A percentile compares a stretch with the other conserved stretches of the same genome.
Evolutionary conservation across 2,329 filamentous ascomycete species (phyloP).

Genomic region (Gaeumannomyces tritici): DNA sequence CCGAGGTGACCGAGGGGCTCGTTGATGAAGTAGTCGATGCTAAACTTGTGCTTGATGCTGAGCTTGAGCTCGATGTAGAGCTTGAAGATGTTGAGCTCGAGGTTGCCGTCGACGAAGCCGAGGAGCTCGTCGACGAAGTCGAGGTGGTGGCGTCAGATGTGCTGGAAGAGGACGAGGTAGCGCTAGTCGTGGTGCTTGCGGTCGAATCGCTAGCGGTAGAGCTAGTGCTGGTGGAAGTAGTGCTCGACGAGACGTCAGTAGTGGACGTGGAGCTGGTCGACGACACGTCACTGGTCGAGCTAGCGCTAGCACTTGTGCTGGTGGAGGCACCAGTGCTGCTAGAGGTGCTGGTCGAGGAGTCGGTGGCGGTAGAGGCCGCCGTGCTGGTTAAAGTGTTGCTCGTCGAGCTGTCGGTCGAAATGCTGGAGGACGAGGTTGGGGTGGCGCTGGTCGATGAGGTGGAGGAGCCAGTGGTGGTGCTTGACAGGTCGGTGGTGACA

Average conservation of each 20-base stretch:
- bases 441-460: not conserved
- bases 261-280: not conserved
- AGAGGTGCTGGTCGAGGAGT: too few species aligned
- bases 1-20: not conserved
- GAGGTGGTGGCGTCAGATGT: too few species aligned
- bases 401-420: conserved; percentile 1
- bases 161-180: not conserved
- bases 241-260: not conserved
- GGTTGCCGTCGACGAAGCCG: not conserved
- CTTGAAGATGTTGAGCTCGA: too few species aligned
- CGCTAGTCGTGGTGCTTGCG: not conserved
- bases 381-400: not conserved
- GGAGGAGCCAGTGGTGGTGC: not conserved
- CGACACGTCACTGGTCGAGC: not conserved
- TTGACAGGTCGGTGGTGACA: not conserved
- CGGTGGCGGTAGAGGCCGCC: not conserved
- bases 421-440: conserved; percentile 1
- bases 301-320: not conserved
- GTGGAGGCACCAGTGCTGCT: too few species aligned
- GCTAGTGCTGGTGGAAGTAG: not conserved
- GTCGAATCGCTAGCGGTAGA: not conserved
- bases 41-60: too few species aligned
- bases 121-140: not conserved
- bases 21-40: not conserved
- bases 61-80: too few species aligned